Base-by-base conservation (phyloP, 129 eudicot genomes). In the Saposhnikovia divaricata region DNA sequence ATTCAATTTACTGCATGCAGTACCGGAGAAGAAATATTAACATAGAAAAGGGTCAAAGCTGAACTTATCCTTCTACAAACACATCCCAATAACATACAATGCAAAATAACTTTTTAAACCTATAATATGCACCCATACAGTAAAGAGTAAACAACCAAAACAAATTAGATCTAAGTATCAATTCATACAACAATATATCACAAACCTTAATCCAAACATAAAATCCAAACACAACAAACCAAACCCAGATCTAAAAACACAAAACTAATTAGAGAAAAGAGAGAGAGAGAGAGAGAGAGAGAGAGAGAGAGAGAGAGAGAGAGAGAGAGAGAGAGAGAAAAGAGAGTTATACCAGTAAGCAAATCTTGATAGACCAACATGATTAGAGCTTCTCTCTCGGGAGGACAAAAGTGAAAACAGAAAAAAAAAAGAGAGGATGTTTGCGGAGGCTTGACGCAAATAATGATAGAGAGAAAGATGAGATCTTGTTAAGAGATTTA, bases 351-450 rank as follows among this genome's bases (percentile, higher is more conserved):
- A 88, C 92, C 92, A 45, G 88, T 76, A 40, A 86, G 59, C 74
- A 86, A 78, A 84, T 88, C 92, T n/a, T 86, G 89, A 59, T 86
- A 88, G 76, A 88, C 86, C 87, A 88, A 82, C 92, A 86, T 88
- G 88, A 27, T 85, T 61, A 76, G 63, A 77, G 59, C 4, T 28
- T 57, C 70, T 34, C 74, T 76, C 82, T 15, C 1, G 1, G 27
- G 68, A 59, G 68, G 68, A 59, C 68, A 59, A 59, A 18, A 59
- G 31, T 59, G 34, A 59, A 2, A 23, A 59, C 6, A 50, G 61
- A 15, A 50, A 8, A 43, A 13, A 45, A 0, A 12, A 16, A 51
- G 61, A 19, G n/a, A 0, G 59, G 25, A 5, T 59, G 31, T 59
- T 59, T 59, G 68, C 68, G 68, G 68, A 59, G 9, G 68, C 68